Conservation (phyloP, 345 rosid genomes). For the Rhodamnia argentea region DNA sequence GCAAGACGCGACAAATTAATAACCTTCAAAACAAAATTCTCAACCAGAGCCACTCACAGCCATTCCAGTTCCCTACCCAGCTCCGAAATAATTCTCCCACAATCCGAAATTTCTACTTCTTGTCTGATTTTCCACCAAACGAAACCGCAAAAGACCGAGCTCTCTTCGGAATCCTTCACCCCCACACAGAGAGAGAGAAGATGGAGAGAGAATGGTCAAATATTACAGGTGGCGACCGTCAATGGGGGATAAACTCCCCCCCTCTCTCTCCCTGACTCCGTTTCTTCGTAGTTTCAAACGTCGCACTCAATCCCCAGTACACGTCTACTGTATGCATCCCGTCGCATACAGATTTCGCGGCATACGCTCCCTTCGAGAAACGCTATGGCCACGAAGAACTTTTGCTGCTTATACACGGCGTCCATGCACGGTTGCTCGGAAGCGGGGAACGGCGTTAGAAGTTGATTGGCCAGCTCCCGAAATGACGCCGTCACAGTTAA, state of each 20-base stretch:
- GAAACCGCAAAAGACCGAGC: background rate
- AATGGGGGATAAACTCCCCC: conserved; percentile 34
- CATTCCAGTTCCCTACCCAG: conserved; percentile 24
- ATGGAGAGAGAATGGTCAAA: conserved; percentile 6
- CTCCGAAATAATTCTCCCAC: background rate
- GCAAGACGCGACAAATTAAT: background rate
- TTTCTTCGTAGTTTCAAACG: conserved; percentile 19
- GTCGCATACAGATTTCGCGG: background rate
- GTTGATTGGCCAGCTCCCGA: background rate
- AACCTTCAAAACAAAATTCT: background rate
- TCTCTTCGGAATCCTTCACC: background rate
- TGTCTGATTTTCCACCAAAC: background rate
- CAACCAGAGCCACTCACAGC: conserved; percentile 37
- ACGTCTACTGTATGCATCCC: background rate
- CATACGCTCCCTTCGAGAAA: background rate
- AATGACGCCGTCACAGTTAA: conserved; percentile 49
- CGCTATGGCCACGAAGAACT: background rate
- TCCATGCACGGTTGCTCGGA: background rate
- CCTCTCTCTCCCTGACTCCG: background rate
- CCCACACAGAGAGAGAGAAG: background rate
- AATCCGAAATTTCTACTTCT: background rate
- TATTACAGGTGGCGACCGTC: conserved; percentile 57
- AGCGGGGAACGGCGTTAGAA: background rate
- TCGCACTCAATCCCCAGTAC: conserved; percentile 3
- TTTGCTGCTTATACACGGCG: background rate